Conservation (phyloP, 2,329 filamentous ascomycete species). For the Fusarium poae region DNA sequence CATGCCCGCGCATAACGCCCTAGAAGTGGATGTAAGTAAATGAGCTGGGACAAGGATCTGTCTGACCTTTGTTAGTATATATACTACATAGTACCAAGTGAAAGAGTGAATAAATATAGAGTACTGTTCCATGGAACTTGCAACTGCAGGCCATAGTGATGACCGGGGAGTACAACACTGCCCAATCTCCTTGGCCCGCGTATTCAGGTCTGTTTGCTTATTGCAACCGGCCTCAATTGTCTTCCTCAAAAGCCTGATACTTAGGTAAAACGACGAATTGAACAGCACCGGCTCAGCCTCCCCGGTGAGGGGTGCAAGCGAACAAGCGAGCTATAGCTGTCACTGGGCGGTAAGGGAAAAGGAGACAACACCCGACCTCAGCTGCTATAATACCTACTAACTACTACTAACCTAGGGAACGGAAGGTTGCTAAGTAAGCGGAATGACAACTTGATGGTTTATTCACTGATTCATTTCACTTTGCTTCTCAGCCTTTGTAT, state of each 20-base stretch:
- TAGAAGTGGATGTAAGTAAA: constrained; percentile 8
- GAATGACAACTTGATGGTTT: constrained; percentile 15
- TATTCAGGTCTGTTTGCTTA: constrained; percentile 35
- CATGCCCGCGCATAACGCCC: constrained; percentile 13
- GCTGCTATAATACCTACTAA: background rate
- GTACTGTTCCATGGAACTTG: constrained; percentile 4
- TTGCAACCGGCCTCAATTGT: constrained; percentile 24
- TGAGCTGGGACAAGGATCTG: background rate
- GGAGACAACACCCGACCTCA: constrained; percentile 10
- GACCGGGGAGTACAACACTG: constrained; percentile 1
- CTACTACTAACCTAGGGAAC: background rate
- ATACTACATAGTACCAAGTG: background rate
- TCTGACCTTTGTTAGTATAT: background rate
- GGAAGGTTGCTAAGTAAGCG: constrained; percentile 1
- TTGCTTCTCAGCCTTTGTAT: background rate
- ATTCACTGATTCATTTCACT: constrained; percentile 5
- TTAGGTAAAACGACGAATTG: constrained; percentile 37
- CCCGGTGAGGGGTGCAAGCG: constrained; percentile 40
- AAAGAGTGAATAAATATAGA: background rate
- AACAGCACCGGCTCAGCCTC: constrained; percentile 37
- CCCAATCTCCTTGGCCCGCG: constrained; percentile 30
- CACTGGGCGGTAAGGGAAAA: constrained; percentile 35
- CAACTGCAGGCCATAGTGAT: background rate
- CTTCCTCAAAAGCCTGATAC: constrained; percentile 28
- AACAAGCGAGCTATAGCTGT: constrained; percentile 29